Evolutionary conservation across 306 rosid species (phyloP).

Genomic region (Prunus dulcis): DNA sequence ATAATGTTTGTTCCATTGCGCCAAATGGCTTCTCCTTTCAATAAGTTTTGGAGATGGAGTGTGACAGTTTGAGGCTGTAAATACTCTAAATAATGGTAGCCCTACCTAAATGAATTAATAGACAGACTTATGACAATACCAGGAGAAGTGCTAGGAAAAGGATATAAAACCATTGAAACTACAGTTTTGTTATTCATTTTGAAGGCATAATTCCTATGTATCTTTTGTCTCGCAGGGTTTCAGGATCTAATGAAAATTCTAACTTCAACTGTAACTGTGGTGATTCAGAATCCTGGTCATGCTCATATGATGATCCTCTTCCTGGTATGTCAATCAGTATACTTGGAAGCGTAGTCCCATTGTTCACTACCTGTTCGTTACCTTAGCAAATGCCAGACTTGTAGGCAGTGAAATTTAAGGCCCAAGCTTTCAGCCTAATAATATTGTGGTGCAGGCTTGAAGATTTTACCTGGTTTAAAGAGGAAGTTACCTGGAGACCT

Average conservation of each 20-base stretch:
- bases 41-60: background rate
- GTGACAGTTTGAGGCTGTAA: background rate
- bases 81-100: background rate
- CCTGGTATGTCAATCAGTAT: constrained; percentile 50
- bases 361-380: background rate
- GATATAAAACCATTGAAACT: no score
- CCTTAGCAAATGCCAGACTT: background rate
- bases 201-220: constrained; percentile 1
- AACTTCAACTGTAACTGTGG: constrained; percentile 59
- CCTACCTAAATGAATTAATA: background rate
- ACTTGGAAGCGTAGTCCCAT: background rate
- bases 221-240: constrained; percentile 46
- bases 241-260: constrained; percentile 48
- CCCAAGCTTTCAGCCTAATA: constrained; percentile 8
- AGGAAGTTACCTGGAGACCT: constrained; percentile 59
- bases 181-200: constrained; percentile 10
- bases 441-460: constrained; percentile 48
- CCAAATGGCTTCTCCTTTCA: background rate
- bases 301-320: constrained; percentile 47
- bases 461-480: constrained; percentile 57
- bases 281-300: constrained; percentile 59
- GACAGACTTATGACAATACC: background rate
- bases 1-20: background rate
- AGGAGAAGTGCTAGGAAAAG: background rate
- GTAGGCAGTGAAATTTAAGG: background rate